A percentile compares a stretch with the other conserved stretches of the same genome.
Evolutionary conservation across 202 grass and related monocot genomes (phyloP).

Genomic region (Musa balbisiana): DNA sequence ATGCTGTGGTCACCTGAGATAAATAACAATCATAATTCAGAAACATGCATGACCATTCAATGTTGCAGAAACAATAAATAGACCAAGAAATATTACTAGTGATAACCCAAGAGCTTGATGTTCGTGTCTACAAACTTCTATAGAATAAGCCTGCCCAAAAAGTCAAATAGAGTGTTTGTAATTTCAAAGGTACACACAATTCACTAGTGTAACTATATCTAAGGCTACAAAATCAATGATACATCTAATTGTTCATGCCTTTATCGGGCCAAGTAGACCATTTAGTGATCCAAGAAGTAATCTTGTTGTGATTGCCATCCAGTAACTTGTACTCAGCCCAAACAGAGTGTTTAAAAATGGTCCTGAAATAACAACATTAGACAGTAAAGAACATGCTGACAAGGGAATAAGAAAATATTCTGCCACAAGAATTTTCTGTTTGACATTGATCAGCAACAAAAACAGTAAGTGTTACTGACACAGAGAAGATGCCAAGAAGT

Average conservation of each 20-base stretch:
- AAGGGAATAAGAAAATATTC: background rate
- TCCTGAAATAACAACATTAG: conserved; percentile 26
- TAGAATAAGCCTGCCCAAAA: conserved; percentile 51
- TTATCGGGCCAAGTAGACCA: conserved; percentile 65
- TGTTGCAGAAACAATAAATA: conserved; percentile 3
- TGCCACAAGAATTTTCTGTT: background rate
- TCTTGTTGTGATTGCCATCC: conserved; percentile 78
- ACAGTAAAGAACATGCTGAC: background rate
- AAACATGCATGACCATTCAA: background rate
- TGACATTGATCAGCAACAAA: background rate
- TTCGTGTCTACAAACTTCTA: conserved; percentile 68
- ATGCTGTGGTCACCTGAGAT: conserved; percentile 50
- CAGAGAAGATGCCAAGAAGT: conserved; percentile 38
- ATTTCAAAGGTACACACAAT: background rate
- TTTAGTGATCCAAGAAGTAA: conserved; percentile 59
- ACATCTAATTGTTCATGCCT: conserved; percentile 27
- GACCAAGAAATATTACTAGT: conserved; percentile 39
- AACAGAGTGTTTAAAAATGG: conserved; percentile 54
- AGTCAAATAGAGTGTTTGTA: background rate
- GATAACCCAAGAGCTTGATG: conserved; percentile 68
- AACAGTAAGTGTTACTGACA: conserved; percentile 36
- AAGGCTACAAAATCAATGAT: background rate
- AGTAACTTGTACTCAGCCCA: conserved; percentile 50
- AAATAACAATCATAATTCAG: background rate
- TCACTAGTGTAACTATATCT: background rate